Conservation (phyloP, 1,284 basidiomycete genomes). For the Naganishia liquefaciens region DNA sequence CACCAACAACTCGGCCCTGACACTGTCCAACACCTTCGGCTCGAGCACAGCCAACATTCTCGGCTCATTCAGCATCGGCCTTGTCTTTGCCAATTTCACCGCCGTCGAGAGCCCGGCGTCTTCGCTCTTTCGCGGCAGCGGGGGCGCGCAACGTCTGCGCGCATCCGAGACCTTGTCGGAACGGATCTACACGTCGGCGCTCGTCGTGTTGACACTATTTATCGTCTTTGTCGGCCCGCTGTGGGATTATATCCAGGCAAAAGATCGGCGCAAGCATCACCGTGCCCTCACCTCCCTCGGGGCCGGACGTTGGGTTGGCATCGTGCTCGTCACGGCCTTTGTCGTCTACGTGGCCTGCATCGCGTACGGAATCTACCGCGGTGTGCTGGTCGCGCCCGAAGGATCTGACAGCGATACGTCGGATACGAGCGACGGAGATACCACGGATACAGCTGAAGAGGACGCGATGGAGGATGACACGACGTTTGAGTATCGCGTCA, state of each 20-base stretch:
- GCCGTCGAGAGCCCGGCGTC: background rate
- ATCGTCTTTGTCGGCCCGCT: constrained; percentile 21
- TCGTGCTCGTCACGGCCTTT: constrained; percentile 35
- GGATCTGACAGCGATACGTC: constrained; percentile 37
- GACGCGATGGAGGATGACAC: constrained; percentile 22
- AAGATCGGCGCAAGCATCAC: background rate
- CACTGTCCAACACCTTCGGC: constrained; percentile 30
- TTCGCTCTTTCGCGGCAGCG: background rate
- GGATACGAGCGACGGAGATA: constrained; percentile 26
- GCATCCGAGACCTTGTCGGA: constrained; percentile 15
- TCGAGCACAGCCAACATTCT: constrained; percentile 33
- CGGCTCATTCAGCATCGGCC: constrained; percentile 33
- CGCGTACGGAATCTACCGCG: constrained; percentile 37
- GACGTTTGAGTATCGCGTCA: constrained; percentile 19
- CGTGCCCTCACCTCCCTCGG: background rate
- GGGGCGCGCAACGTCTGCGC: background rate
- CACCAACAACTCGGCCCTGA: constrained; percentile 25
- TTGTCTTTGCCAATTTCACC: constrained; percentile 23
- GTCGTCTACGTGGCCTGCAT: constrained; percentile 37
- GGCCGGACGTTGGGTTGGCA: constrained; percentile 32
- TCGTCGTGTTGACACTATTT: constrained; percentile 21
- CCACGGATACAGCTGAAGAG: constrained; percentile 15
- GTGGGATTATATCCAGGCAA: constrained; percentile 9
- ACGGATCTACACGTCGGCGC: constrained; percentile 26
- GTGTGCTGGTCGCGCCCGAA: constrained; percentile 38